A percentile compares a stretch with the other conserved stretches of the same genome.
phyloP scores from a whole-genome alignment of 179 eudicot genomes.

The Camellia oleifera region DNA sequence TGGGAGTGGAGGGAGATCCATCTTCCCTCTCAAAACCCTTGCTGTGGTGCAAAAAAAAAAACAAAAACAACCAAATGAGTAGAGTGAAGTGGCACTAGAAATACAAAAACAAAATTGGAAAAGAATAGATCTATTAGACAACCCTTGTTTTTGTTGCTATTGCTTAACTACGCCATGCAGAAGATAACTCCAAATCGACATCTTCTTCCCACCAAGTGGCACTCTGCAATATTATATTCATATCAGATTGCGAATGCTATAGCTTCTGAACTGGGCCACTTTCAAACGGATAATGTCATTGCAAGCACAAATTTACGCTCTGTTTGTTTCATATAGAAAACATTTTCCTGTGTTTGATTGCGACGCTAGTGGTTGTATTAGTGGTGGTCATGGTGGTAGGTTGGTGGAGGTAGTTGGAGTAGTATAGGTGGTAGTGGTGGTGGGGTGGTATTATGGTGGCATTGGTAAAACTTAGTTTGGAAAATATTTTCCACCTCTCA shows the following conservation, averaged over 20 bases:
- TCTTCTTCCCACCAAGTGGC: conserved; percentile 97
- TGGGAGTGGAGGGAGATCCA: conserved; percentile 64
- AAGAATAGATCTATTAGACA: not conserved
- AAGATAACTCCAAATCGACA: conserved; percentile 65
- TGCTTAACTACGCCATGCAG: conserved; percentile 85
- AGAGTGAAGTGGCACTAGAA: not conserved
- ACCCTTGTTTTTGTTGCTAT: not conserved
- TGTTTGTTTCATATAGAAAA: too few relatives aligned
- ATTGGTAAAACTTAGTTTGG: too few relatives aligned
- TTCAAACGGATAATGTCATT: not conserved
- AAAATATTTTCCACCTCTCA: too few relatives aligned
- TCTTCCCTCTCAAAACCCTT: conserved; percentile 64
- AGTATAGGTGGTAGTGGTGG: too few relatives aligned
- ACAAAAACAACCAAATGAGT: not conserved
- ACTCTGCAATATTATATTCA: conserved; percentile 41
- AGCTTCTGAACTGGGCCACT: not conserved
- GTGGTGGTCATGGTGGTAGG: too few relatives aligned
- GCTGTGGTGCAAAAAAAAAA: not conserved
- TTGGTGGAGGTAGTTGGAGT: too few relatives aligned
- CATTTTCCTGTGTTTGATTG: too few relatives aligned
- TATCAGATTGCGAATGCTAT: not conserved
- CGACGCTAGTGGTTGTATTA: too few relatives aligned
- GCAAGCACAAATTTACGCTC: not conserved
- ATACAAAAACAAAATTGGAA: not conserved
- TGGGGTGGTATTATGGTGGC: too few relatives aligned